A percentile compares a stretch with the other conserved stretches of the same genome.
These are phyloP conservation scores for Pseudogymnoascus sp. DNA, from an alignment of 2,329 filamentous ascomycete genomes.

Conservation along the genomic window DNA sequence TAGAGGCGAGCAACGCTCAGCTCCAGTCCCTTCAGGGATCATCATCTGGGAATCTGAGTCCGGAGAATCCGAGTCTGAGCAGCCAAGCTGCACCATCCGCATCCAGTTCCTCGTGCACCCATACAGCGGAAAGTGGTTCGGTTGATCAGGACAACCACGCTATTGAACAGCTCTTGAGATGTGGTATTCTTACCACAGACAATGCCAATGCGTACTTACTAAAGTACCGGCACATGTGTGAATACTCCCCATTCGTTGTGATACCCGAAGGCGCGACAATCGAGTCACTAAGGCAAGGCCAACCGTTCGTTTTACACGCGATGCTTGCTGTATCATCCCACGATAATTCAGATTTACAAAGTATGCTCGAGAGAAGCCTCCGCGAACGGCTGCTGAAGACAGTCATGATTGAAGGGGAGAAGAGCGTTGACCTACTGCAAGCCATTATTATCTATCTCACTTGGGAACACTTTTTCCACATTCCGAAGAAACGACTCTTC, in stretches of 20 bases:
- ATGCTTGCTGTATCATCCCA: constrained; percentile 16
- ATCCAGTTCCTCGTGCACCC: neutral
- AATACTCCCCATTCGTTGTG: constrained; percentile 21
- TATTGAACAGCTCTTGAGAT: neutral
- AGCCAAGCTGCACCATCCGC: neutral
- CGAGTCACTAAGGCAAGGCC: constrained; percentile 13
- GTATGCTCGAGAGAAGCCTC: neutral
- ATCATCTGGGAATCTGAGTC: neutral
- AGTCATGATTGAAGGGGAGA: constrained; percentile 19
- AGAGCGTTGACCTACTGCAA: constrained; percentile 25
- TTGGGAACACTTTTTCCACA: constrained; percentile 19
- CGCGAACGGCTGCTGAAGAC: constrained; percentile 1
- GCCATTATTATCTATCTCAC: constrained; percentile 24
- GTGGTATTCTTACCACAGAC: neutral
- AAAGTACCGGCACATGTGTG: constrained; percentile 13
- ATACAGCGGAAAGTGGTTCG: neutral
- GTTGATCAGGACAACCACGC: neutral
- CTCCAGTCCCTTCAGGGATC: constrained; percentile 1
- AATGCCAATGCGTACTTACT: neutral
- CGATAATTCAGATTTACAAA: neutral
- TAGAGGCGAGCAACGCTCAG: constrained; percentile 1
- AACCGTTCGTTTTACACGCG: constrained; percentile 19
- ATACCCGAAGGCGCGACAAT: constrained; percentile 13
- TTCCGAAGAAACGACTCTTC: constrained; percentile 20
- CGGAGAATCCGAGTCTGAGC: neutral